These are phyloP conservation scores for Oryza glumipatula DNA, from an alignment of 176 grass and related monocot species.

Conservation along the genomic window DNA sequence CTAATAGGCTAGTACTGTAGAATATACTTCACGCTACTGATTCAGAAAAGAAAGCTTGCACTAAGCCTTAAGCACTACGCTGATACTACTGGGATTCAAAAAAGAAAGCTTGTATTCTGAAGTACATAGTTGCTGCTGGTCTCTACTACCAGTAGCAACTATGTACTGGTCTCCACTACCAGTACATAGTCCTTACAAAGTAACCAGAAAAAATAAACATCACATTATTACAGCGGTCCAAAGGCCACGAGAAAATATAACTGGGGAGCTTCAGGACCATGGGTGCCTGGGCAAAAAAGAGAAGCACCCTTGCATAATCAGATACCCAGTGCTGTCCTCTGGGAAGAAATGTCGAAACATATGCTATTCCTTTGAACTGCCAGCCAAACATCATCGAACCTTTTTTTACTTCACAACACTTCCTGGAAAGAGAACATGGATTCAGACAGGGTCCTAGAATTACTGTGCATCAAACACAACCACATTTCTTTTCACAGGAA, in stretches of 20 bases:
- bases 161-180: neutral
- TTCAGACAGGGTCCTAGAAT: neutral
- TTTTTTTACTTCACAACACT: conserved; percentile 16
- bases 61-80: neutral
- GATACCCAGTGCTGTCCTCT: neutral
- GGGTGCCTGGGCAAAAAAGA: neutral
- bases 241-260: conserved; percentile 17
- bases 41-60: too few relatives aligned
- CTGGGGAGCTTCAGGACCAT: neutral
- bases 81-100: neutral
- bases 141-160: neutral
- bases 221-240: conserved; percentile 35
- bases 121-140: neutral
- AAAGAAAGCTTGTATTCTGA: neutral
- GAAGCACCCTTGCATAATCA: conserved; percentile 20
- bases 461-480: neutral
- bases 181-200: conserved; percentile 1
- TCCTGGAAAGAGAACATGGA: conserved; percentile 18
- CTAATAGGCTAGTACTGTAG: neutral
- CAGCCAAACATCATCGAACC: neutral
- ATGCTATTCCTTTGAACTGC: neutral
- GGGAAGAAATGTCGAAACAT: neutral
- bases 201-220: conserved; percentile 10
- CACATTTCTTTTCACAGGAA: neutral
- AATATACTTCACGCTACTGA: neutral